A percentile compares a stretch with the other conserved stretches of the same genome.
phyloP scores from a whole-genome alignment of 495 filamentous ascomycete species.

The Podospora pseudocomata region DNA sequence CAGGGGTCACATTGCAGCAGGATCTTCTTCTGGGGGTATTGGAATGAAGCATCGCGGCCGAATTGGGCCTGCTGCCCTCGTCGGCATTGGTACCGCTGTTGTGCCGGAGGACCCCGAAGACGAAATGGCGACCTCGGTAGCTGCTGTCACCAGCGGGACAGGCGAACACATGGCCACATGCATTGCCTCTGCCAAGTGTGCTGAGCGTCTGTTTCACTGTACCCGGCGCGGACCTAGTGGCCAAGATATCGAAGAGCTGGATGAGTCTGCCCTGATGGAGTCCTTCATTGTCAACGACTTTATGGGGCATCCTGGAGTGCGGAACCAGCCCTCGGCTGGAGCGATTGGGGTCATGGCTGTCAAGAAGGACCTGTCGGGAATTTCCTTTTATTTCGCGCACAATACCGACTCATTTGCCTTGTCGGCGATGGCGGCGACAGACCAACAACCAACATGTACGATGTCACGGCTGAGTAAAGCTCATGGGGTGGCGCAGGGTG shows the following conservation, averaged over 20 bases:
- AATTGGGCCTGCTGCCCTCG: conserved; percentile 85
- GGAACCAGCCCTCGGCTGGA: conserved; percentile 62
- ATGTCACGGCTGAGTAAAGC: conserved; percentile 68
- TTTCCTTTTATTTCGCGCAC: conserved; percentile 81
- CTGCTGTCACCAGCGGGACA: conserved; percentile 83
- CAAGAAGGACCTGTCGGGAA: conserved; percentile 67
- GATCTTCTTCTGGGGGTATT: conserved; percentile 97
- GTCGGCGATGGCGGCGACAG: conserved; percentile 77
- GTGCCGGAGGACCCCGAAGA: conserved; percentile 62
- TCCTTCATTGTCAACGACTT: conserved; percentile 75
- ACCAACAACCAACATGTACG: conserved; percentile 64
- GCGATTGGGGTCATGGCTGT: conserved; percentile 82
- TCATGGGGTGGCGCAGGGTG: conserved; percentile 45
- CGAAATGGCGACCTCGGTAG: conserved; percentile 58
- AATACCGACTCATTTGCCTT: conserved; percentile 92
- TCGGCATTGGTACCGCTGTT: conserved; percentile 84
- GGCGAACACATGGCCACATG: conserved; percentile 97
- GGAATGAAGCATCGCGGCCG: conserved; percentile 95
- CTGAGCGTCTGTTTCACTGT: conserved; percentile 67
- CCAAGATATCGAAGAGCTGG: conserved; percentile 52
- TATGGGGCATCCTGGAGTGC: conserved; percentile 76
- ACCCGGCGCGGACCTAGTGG: conserved; percentile 58
- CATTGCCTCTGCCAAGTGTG: conserved; percentile 73
- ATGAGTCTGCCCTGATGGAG: conserved; percentile 69
- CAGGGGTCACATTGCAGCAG: conserved; percentile 84